A percentile compares a stretch with the other conserved stretches of the same genome.
Conservation (phyloP, 169 alveolate species). For the Condylostoma magnum region DNA sequence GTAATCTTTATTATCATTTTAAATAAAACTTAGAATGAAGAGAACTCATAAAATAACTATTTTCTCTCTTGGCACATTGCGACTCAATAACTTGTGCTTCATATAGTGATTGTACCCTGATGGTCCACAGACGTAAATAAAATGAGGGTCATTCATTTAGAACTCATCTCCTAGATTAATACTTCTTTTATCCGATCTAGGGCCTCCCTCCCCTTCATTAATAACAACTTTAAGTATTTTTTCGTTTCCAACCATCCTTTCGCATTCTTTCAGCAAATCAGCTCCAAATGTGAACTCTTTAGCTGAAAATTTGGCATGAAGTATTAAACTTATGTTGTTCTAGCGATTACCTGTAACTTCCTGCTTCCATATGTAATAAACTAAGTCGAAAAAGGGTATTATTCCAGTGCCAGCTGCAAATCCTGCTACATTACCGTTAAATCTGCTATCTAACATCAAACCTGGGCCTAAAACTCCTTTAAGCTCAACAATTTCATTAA, state of each 20-base stretch:
- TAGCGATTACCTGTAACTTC: background rate
- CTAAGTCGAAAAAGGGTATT: slow-evolving; percentile 24
- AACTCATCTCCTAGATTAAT: background rate
- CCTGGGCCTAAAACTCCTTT: slow-evolving; percentile 31
- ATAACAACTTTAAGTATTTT: background rate
- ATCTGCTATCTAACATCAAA: background rate
- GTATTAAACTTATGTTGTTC: background rate
- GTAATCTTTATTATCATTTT: too few relatives aligned
- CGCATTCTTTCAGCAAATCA: background rate
- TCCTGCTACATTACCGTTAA: slow-evolving; percentile 1
- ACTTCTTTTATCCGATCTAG: background rate
- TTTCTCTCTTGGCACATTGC: too few relatives aligned
- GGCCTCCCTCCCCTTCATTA: background rate
- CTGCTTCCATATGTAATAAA: background rate
- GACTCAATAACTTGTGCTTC: too few relatives aligned
- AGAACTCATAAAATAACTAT: too few relatives aligned
- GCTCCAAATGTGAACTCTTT: slow-evolving; percentile 4
- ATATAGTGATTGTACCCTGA: slow-evolving; percentile 17
- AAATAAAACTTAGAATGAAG: too few relatives aligned
- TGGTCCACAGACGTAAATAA: slow-evolving; percentile 26
- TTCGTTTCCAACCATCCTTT: background rate
- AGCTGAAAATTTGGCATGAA: background rate
- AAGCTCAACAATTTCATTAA: background rate
- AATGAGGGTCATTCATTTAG: background rate
- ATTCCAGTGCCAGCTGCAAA: slow-evolving; percentile 29